Percentiles rank a stretch among this genome's conserved stretches.
These are phyloP conservation scores for Pythium aristosporum DNA, from an alignment of 352 stramenopile genomes.

Conservation along the genomic window DNA sequence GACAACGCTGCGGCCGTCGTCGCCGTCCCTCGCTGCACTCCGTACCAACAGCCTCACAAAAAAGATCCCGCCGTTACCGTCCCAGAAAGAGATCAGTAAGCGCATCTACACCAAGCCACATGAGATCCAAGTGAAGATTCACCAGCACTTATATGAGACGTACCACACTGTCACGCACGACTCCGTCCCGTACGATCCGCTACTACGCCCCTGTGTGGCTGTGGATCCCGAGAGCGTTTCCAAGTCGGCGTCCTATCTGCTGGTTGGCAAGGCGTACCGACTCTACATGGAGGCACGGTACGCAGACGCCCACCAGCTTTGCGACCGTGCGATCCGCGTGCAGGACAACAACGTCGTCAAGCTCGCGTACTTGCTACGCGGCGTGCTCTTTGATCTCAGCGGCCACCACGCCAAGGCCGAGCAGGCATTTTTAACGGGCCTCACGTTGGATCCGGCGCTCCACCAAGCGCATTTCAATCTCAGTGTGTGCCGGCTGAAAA, in stretches of 20 bases:
- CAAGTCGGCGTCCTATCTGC: slow-evolving; percentile 35
- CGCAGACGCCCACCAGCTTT: slow-evolving; percentile 54
- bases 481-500: slow-evolving; percentile 26
- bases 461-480: slow-evolving; percentile 63
- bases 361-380: slow-evolving; percentile 53
- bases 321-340: slow-evolving; percentile 47
- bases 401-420: slow-evolving; percentile 47
- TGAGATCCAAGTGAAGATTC: slow-evolving; percentile 63
- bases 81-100: slow-evolving; percentile 54
- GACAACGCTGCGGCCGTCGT: slow-evolving; percentile 4
- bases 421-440: slow-evolving; percentile 39
- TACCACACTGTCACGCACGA: slow-evolving; percentile 41
- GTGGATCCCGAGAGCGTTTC: slow-evolving; percentile 47
- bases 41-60: slow-evolving; percentile 32
- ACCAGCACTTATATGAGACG: slow-evolving; percentile 53
- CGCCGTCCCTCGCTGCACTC: neutral
- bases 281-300: slow-evolving; percentile 59
- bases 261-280: slow-evolving; percentile 54
- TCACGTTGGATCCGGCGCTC: slow-evolving; percentile 46
- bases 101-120: slow-evolving; percentile 67
- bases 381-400: slow-evolving; percentile 52
- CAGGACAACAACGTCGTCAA: slow-evolving; percentile 65
- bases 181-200: slow-evolving; percentile 54
- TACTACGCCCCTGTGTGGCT: slow-evolving; percentile 63
- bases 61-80: slow-evolving; percentile 54